Conservation (phyloP, 192 early-diverging fungal genomes). For the Pilaira anomala region DNA sequence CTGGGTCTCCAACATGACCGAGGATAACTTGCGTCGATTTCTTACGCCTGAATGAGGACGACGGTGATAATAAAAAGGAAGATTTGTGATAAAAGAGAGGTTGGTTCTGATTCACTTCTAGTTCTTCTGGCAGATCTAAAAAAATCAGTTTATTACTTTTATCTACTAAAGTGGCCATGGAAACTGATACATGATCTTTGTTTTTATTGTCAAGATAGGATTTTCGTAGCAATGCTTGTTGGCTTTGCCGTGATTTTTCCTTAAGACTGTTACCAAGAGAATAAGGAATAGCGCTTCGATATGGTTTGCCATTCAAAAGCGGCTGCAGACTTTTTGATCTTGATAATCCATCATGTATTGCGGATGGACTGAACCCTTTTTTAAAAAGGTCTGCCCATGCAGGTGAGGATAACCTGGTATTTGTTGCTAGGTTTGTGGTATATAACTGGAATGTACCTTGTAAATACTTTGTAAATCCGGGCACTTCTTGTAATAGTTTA, state of each 20-base stretch:
- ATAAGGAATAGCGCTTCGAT: neutral
- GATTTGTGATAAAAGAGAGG: neutral
- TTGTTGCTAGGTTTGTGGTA: neutral
- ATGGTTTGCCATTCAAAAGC: slow-evolving; percentile 26
- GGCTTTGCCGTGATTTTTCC: neutral
- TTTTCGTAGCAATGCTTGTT: neutral
- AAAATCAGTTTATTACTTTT: neutral
- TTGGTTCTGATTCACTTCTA: neutral
- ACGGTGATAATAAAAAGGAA: neutral
- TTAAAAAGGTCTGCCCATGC: slow-evolving; percentile 36
- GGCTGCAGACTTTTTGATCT: slow-evolving; percentile 20
- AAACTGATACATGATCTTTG: neutral
- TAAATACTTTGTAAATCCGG: slow-evolving; percentile 85
- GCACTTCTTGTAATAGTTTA: slow-evolving; percentile 72
- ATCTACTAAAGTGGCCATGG: too few relatives aligned
- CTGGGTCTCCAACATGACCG: neutral
- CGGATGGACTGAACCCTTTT: slow-evolving; percentile 68
- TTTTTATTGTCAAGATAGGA: neutral
- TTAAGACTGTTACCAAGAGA: slow-evolving; percentile 8
- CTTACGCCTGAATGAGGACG: neutral
- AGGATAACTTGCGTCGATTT: neutral
- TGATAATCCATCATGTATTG: slow-evolving; percentile 29
- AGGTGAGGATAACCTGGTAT: slow-evolving; percentile 1
- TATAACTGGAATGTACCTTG: slow-evolving; percentile 50
- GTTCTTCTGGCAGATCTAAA: neutral